Percentiles rank a stretch among this genome's conserved stretches.
Evolutionary conservation across 768 basidiomycete species (phyloP).

Genomic region (Boletus pseudopeckii): DNA sequence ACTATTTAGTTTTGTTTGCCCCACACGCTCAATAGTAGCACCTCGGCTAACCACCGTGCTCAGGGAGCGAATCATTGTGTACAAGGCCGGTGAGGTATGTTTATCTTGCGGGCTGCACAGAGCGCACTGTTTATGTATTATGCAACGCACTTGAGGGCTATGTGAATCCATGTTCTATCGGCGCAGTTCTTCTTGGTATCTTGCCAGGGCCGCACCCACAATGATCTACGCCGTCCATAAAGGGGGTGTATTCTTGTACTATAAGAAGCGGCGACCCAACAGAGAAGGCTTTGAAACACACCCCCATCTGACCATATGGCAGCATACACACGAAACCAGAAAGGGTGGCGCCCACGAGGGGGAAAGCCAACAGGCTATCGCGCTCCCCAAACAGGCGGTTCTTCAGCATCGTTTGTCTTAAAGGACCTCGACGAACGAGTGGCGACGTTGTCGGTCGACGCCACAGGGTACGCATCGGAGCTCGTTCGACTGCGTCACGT

Average conservation of each 20-base stretch:
- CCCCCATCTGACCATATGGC: slow-evolving; percentile 14
- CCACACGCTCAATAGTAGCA: too few relatives aligned
- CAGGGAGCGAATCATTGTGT: too few relatives aligned
- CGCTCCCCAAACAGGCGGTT: not conserved
- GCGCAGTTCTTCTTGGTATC: too few relatives aligned
- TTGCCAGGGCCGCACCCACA: not conserved
- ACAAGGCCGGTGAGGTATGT: too few relatives aligned
- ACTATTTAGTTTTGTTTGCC: too few relatives aligned
- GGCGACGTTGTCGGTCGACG: slow-evolving; percentile 15
- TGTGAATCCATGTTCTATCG: not conserved
- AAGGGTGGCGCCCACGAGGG: slow-evolving; percentile 10
- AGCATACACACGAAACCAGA: slow-evolving; percentile 7
- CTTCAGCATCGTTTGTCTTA: slow-evolving; percentile 14
- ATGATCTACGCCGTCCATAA: slow-evolving; percentile 13
- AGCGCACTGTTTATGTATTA: too few relatives aligned
- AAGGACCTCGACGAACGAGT: slow-evolving; percentile 22
- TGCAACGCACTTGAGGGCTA: not conserved
- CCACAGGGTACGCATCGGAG: slow-evolving; percentile 11
- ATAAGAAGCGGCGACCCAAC: not conserved
- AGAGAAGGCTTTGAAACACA: not conserved
- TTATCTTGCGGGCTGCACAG: too few relatives aligned
- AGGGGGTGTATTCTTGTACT: not conserved
- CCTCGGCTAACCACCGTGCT: too few relatives aligned
- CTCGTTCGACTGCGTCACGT: slow-evolving; percentile 37
- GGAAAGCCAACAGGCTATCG: slow-evolving; percentile 10